Conservation (phyloP, 306 rosid genomes). For the Ormosia emarginata region DNA sequence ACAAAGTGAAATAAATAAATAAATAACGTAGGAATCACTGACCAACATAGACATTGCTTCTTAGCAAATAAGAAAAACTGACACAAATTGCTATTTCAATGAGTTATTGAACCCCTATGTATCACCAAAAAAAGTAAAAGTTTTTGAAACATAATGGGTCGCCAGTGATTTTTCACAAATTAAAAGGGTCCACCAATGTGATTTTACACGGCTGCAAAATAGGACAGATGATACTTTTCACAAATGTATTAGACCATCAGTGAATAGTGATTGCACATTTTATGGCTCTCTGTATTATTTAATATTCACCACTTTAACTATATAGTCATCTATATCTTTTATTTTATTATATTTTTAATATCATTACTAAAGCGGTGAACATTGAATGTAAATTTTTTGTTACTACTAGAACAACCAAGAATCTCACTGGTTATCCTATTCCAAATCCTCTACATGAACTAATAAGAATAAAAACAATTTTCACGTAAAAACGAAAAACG, state of each 20-base stretch:
- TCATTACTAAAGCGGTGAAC: no score
- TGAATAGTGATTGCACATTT: not conserved
- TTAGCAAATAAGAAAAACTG: not conserved
- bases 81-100: not conserved
- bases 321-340: no score
- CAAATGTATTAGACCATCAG: not conserved
- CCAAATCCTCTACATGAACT: no score
- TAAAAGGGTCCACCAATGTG: conserved; percentile 20
- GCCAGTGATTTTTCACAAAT: conserved; percentile 9
- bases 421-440: no score
- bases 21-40: not conserved
- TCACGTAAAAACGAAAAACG: no score
- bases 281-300: not conserved
- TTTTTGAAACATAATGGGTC: not conserved
- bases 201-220: conserved; percentile 21
- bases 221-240: conserved; percentile 8
- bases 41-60: not conserved
- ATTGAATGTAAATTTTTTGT: no score
- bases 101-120: not conserved
- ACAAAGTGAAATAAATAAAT: not conserved
- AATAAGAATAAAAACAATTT: no score
- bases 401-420: no score
- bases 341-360: no score
- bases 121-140: not conserved
- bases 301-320: no score